Percentiles rank a stretch among this genome's conserved stretches.
phyloP scores from a whole-genome alignment of 2,329 filamentous ascomycete genomes.

The Blumeriella jaapii region DNA sequence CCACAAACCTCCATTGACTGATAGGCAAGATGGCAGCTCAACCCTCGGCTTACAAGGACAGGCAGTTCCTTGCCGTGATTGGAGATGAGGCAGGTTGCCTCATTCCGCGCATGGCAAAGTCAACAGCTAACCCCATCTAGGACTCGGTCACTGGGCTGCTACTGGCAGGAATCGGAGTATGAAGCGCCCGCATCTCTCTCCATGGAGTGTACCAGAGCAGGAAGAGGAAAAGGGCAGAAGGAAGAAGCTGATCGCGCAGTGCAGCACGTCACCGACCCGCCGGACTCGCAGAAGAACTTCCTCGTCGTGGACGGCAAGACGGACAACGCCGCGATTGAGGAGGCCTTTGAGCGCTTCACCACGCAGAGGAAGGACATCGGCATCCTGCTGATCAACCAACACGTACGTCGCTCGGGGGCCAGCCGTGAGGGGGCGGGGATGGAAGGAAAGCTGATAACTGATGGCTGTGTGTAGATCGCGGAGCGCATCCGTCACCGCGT shows the following conservation, averaged over 20 bases:
- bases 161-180: conserved; percentile 87
- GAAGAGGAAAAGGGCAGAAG: too few relatives aligned
- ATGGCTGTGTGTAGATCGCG: conserved; percentile 56
- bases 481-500: conserved; percentile 86
- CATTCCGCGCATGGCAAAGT: not conserved
- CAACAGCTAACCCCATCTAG: conserved; percentile 34
- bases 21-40: conserved; percentile 44
- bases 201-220: too few relatives aligned
- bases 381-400: conserved; percentile 94
- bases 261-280: conserved; percentile 81
- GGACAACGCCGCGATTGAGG: conserved; percentile 76
- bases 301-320: conserved; percentile 93
- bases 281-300: conserved; percentile 93
- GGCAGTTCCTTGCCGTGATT: conserved; percentile 94
- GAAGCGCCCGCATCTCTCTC: conserved; percentile 27
- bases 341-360: conserved; percentile 82
- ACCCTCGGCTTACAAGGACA: conserved; percentile 58
- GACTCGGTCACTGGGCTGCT: conserved; percentile 93
- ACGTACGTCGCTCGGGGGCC: conserved; percentile 44
- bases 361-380: conserved; percentile 90
- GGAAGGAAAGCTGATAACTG: conserved; percentile 1
- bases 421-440: conserved; percentile 1
- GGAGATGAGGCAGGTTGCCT: conserved; percentile 67
- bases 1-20: not conserved
- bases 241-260: conserved; percentile 11